Conservation (phyloP, 352 stramenopile genomes). For the Phytophthora cryptogea region DNA sequence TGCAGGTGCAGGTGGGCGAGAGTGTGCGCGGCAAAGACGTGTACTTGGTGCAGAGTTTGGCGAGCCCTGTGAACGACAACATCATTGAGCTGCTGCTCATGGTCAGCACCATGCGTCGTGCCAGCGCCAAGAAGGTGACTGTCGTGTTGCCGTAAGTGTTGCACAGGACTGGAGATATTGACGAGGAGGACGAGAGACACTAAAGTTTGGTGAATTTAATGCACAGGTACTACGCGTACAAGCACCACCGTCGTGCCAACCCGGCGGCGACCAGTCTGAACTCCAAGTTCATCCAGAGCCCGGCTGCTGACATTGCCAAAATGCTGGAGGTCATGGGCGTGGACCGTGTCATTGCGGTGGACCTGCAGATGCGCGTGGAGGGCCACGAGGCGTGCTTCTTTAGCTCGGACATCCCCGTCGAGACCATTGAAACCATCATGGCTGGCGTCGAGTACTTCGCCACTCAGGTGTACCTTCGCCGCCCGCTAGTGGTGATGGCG, state of each 20-base stretch:
- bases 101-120: constrained; percentile 92
- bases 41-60: constrained; percentile 94
- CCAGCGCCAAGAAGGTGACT: constrained; percentile 94
- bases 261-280: constrained; percentile 89
- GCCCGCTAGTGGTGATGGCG: constrained; percentile 85
- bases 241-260: constrained; percentile 89
- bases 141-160: constrained; percentile 90
- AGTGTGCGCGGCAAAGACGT: constrained; percentile 94
- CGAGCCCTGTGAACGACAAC: constrained; percentile 93
- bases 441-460: constrained; percentile 92
- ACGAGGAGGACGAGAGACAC: background rate
- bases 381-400: constrained; percentile 93
- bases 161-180: background rate
- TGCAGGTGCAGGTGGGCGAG: constrained; percentile 93
- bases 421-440: constrained; percentile 93
- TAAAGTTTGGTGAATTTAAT: constrained; percentile 13
- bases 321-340: constrained; percentile 96
- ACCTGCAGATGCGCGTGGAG: constrained; percentile 91
- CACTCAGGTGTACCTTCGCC: constrained; percentile 80
- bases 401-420: constrained; percentile 88
- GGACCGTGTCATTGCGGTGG: constrained; percentile 93
- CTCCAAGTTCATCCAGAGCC: constrained; percentile 92
- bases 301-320: constrained; percentile 88
- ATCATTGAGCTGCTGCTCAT: constrained; percentile 96
- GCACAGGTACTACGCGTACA: constrained; percentile 91